Base-by-base conservation (phyloP, 495 filamentous ascomycete genomes). In the Aspergillus heteromorphus region DNA sequence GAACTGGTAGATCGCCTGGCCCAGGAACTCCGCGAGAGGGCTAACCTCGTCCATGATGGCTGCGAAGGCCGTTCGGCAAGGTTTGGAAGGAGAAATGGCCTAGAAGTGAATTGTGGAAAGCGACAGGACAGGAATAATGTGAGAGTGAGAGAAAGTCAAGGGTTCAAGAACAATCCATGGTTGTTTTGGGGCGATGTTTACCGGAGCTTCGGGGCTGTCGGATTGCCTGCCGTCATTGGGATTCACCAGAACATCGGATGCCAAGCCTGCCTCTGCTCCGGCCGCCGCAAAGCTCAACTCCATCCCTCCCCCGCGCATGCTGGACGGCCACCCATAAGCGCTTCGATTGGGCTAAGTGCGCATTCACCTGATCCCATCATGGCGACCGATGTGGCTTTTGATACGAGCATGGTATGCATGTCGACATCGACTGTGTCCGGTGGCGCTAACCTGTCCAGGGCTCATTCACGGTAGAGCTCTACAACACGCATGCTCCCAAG, bases 381-480 rank as follows among this genome's bases (percentile, higher is more conserved):
- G 89, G 77, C 89, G 23, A 88, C 83, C 20, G 83, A 88, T 56
- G 79, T 95, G 48, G 74, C 77, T 20, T 81, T 95, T 13, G 87
- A 93, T 49, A 95, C 90, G 30, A 85, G 83, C 21, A 90, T 95
- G 86, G 89, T 89, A 72, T 58, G 9, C 30, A 2, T 17, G 21
- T 10, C 25, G 21, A 30, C 7, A 43, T 40, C 5, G 41, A n/a
- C 18, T 31, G 14, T 27, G 14, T 38, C 34, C 10, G 30, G 49
- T 25, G 36, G 21, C 7, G 45, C 63, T 70, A 56, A 73, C 56
- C 16, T 21, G 36, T 8, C 0, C 55, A 88, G 92, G 92, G 93
- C 65, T 82, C 74, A 2, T 90, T 98, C 69, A 80, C 80, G 36
- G 69, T 97, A 21, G 93, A 98, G 74, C 90, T 98, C 53, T 98